phyloP scores from a whole-genome alignment of 2,329 filamentous ascomycete species.

The Aureobasidium pullulans region DNA sequence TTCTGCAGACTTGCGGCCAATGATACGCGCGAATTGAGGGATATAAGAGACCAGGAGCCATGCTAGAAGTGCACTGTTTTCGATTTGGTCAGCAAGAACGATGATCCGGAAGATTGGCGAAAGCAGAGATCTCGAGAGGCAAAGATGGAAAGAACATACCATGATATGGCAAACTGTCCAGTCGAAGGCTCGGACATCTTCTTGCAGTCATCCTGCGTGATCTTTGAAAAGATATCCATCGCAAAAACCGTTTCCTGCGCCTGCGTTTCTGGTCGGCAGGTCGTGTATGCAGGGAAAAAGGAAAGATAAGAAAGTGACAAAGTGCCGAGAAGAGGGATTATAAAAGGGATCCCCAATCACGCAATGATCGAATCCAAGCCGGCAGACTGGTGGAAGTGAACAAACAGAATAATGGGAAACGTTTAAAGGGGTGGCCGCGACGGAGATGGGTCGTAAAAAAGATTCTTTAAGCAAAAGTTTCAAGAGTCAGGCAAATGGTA shows the following conservation, averaged over 20 bases:
- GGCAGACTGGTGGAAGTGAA: background rate
- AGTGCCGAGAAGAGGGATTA: too few relatives aligned
- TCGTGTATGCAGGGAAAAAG: background rate
- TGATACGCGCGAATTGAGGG: conserved; percentile 85
- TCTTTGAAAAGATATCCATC: background rate
- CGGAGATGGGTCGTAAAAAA: background rate
- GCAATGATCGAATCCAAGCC: background rate
- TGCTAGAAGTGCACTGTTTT: conserved; percentile 60
- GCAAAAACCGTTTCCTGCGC: background rate
- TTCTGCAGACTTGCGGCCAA: conserved; percentile 73
- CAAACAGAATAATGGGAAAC: background rate
- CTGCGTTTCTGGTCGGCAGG: background rate
- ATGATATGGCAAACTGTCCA: conserved; percentile 17
- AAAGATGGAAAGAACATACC: conserved; percentile 3
- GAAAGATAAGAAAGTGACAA: background rate
- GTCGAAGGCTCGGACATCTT: conserved; percentile 17
- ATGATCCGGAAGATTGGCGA: background rate
- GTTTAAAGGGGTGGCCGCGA: background rate
- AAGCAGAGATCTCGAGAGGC: background rate
- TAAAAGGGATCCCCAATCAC: background rate
- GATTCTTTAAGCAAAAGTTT: background rate
- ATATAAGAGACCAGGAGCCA: conserved; percentile 86
- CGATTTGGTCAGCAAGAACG: conserved; percentile 7
- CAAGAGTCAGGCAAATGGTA: background rate
- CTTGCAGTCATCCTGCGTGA: conserved; percentile 15